Conservation (phyloP, 345 rosid species). For the Populus ilicifolia region DNA sequence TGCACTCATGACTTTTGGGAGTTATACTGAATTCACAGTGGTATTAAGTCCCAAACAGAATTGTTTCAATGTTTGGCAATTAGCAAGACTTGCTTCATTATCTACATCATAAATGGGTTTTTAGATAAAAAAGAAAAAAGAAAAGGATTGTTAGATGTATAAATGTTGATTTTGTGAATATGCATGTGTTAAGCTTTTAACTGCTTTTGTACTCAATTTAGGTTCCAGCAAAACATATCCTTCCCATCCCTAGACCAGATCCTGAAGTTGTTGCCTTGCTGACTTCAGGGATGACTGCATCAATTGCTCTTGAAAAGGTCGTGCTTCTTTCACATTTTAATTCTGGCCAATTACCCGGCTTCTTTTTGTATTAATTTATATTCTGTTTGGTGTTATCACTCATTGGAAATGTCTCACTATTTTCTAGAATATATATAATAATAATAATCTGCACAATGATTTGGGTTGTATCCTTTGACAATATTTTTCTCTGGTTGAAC, state of each 20-base stretch:
- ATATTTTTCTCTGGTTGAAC: constrained; percentile 14
- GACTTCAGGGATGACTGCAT: constrained; percentile 95
- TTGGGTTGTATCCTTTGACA: constrained; percentile 11
- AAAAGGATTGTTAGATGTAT: background rate
- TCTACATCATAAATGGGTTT: background rate
- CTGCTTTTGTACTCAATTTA: constrained; percentile 18
- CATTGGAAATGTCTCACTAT: background rate
- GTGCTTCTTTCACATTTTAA: background rate
- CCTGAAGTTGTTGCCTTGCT: constrained; percentile 99
- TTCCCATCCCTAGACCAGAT: constrained; percentile 88
- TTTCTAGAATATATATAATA: background rate
- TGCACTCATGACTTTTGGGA: constrained; percentile 83
- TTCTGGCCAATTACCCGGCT: background rate
- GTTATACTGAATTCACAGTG: constrained; percentile 73
- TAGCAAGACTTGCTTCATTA: constrained; percentile 8
- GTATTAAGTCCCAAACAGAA: constrained; percentile 33
- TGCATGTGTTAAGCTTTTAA: background rate
- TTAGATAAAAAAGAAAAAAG: background rate
- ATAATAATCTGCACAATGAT: background rate
- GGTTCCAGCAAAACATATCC: constrained; percentile 74
- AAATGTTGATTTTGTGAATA: too few relatives aligned
- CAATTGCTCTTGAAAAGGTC: constrained; percentile 90
- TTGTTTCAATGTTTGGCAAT: background rate
- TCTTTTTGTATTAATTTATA: background rate
- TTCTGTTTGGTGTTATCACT: background rate